Conservation (phyloP, 2,329 filamentous ascomycete genomes). For the Trichoderma atrobrunneum region DNA sequence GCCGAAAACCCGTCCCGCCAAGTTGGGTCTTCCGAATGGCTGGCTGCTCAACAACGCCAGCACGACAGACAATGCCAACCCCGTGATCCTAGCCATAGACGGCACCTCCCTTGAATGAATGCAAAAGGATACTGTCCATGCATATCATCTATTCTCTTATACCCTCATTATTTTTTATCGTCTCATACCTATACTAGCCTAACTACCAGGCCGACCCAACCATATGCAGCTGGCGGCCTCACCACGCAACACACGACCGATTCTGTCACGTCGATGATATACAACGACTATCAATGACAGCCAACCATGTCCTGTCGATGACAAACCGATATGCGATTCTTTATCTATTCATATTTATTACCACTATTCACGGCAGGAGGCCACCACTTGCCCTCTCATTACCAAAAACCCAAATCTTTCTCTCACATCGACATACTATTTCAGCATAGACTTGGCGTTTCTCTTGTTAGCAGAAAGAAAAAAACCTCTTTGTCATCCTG, state of each 20-base stretch:
- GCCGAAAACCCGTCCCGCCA: slow-evolving; percentile 57
- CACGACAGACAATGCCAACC: slow-evolving; percentile 41
- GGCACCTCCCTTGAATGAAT: slow-evolving; percentile 32
- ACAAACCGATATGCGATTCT: slow-evolving; percentile 21
- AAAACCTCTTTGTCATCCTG: slow-evolving; percentile 24
- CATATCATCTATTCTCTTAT: neutral
- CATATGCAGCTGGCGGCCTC: neutral
- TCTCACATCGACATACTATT: slow-evolving; percentile 23
- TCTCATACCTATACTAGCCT: neutral
- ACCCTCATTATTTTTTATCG: neutral
- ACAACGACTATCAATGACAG: slow-evolving; percentile 17
- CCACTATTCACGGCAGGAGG: neutral
- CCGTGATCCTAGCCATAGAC: slow-evolving; percentile 45
- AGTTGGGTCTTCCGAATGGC: slow-evolving; percentile 50
- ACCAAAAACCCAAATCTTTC: neutral
- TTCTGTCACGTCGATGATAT: slow-evolving; percentile 18
- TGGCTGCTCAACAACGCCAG: slow-evolving; percentile 46
- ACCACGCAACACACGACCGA: neutral
- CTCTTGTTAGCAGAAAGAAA: slow-evolving; percentile 14
- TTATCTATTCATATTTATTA: slow-evolving; percentile 26
- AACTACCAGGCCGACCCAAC: neutral
- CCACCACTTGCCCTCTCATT: neutral
- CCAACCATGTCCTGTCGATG: neutral
- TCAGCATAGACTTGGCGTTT: slow-evolving; percentile 37
- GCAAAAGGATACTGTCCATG: neutral